Evolutionary conservation across 1,139 yeast genomes (phyloP), one percentile per base, ranked within the genome.

Genomic region (Saccharomycopsis hybrid): DNA sequence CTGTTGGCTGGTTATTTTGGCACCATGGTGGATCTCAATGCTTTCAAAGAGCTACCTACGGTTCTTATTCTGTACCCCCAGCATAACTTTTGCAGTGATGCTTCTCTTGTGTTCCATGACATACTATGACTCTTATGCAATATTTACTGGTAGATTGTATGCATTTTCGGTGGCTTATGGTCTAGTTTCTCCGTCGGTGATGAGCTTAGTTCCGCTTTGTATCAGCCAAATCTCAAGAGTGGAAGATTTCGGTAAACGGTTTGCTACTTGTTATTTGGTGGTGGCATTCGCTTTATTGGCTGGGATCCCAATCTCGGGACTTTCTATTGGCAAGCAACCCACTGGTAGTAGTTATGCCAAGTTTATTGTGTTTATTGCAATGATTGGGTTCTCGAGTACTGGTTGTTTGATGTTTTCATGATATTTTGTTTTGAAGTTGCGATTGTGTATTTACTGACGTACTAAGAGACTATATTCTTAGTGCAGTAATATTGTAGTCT

Each of bases 1-100:
- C 74, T 7, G 73, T 80, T 0, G 79, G 88, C 4, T 84, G 90
- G 92, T 78, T 85, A 48, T 82, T 84, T 60, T 80, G 18, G 18
- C 18, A 18, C 18, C 18, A 18, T 18, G 18, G 18, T 18, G 18
- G 18, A 18, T 18, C 18, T 18, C 18, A 18, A 18, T 18, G 18
- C 18, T 18, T 18, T 18, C 18, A 18, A 18, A 18, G 18, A 18
- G 18, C 18, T 18, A 18, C 18, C 18, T 18, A 18, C 18, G 18
- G 18, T 18, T 18, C 18, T 18, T 18, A 18, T 18, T 18, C 18
- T 18, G 18, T 18, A 18, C 18, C 18, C 18, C 18, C 18, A 18
- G 18, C 18, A 18, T 18, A 18, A 18, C 18, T 18, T 18, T 18
- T 18, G 18, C 18, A 18, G 18, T 18, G 18, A 18, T 18, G 18